Percentiles rank a stretch among this genome's conserved stretches.
phyloP scores from a whole-genome alignment of 345 rosid genomes.

The Acer campestre region DNA sequence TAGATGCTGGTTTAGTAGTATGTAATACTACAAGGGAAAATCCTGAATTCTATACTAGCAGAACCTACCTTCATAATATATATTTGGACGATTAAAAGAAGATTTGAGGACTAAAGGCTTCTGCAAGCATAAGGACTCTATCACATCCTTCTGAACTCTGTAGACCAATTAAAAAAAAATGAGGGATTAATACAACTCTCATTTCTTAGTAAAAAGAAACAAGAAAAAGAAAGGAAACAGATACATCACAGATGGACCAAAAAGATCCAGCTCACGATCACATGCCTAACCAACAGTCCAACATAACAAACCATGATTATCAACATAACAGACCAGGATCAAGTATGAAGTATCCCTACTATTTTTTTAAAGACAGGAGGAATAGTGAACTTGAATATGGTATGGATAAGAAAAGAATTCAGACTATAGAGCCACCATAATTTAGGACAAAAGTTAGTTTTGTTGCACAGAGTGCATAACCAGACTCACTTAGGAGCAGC shows the following conservation, averaged over 20 bases:
- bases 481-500: conserved; percentile 88
- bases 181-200: conserved; percentile 5
- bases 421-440: neutral
- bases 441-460: neutral
- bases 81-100: conserved; percentile 94
- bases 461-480: conserved; percentile 6
- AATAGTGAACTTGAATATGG: neutral
- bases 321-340: neutral
- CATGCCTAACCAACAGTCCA: neutral
- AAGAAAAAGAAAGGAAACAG: neutral
- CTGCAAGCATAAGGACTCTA: conserved; percentile 72
- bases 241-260: neutral
- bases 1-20: conserved; percentile 31
- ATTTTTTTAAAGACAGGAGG: neutral
- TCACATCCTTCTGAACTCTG: conserved; percentile 95
- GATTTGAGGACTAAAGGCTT: conserved; percentile 82
- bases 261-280: neutral
- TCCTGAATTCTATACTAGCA: conserved; percentile 13
- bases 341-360: neutral
- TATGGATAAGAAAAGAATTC: neutral
- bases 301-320: neutral
- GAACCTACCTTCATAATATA: conserved; percentile 81
- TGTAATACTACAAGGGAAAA: neutral
- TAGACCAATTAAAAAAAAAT: conserved; percentile 22
- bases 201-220: conserved; percentile 3